These are phyloP conservation scores for Aspergillus quadrilineatus DNA, from an alignment of 2,329 filamentous ascomycete genomes.

Conservation along the genomic window DNA sequence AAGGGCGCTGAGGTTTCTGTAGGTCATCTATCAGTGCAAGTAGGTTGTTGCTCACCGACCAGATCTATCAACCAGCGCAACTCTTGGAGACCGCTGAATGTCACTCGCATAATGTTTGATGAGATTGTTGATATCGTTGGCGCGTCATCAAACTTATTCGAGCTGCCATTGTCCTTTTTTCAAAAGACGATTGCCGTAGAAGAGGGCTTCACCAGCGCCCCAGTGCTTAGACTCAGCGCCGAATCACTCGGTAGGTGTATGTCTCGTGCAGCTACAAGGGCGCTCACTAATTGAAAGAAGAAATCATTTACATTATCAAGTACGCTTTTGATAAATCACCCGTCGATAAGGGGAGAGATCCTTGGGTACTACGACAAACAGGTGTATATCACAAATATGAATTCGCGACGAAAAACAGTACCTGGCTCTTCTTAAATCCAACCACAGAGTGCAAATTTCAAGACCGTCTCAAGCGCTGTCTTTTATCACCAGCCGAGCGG, in stretches of 20 bases:
- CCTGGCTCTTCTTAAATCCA: slow-evolving; percentile 31
- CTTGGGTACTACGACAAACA: slow-evolving; percentile 33
- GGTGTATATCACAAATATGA: slow-evolving; percentile 34
- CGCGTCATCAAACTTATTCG: slow-evolving; percentile 22
- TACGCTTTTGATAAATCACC: slow-evolving; percentile 29
- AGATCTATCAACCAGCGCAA: slow-evolving; percentile 30
- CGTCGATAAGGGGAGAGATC: slow-evolving; percentile 18
- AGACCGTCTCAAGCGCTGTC: slow-evolving; percentile 17
- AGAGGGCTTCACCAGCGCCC: slow-evolving; percentile 25
- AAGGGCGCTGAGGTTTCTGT: slow-evolving; percentile 17
- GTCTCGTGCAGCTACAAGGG: not conserved
- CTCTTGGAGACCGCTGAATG: slow-evolving; percentile 28
- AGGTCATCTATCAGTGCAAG: not conserved
- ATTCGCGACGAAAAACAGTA: slow-evolving; percentile 18
- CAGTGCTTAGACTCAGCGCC: slow-evolving; percentile 11
- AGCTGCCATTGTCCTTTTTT: slow-evolving; percentile 27
- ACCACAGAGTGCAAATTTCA: slow-evolving; percentile 16
- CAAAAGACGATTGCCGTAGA: slow-evolving; percentile 25
- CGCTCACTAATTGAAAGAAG: slow-evolving; percentile 5
- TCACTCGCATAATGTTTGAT: slow-evolving; percentile 24
- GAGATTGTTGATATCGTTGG: slow-evolving; percentile 19
- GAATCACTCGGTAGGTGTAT: slow-evolving; percentile 20
- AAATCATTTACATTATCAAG: slow-evolving; percentile 29
- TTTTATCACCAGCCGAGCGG: slow-evolving; percentile 10
- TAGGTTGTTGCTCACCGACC: not conserved